Evolutionary conservation across 441 rosid genomes (phyloP), one percentile per base, ranked within the genome.

Genomic region (Hypseocharis bilobata): DNA sequence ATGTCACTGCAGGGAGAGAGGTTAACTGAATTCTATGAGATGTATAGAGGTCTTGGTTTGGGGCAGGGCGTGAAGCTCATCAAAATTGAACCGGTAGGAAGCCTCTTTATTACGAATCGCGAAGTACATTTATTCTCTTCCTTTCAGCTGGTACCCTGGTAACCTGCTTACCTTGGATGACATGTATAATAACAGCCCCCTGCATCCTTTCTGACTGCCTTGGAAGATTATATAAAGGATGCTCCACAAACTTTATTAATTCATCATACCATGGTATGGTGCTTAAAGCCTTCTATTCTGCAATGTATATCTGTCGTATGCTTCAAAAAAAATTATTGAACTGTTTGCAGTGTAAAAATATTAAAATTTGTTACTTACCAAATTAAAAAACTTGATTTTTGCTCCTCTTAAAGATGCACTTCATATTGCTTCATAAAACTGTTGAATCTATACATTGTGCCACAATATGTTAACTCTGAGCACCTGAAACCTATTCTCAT

Each of bases 221-320:
- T 85, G 89, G 89, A 83, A 74, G 83, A 78, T 25, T 74, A 83
- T 13, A 76, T 78, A 7, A 67, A 68, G 45, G 78, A 78, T 5
- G 75, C 83, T 44, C 81, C 87, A 10, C 64, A 58, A 40, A 28
- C 45, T 49, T 27, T 65, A 26, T 17, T 51, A 19, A 58, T 25
- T 67, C 68, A 59, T 17, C n/a, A 63, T 63, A 49, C 56, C 64
- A 63, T 64, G 29, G 79, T 60, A 72, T 68, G 73, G 66, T 45
- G 60, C 23, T 40, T 47, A 30, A 5, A 52, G 11, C 20, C 62
- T 19, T 52, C 57, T 57, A 3, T 40, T 65, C 8, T 25, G 17
- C 1, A n/a, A 3, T 14, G 57, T 19, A 10, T 51, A 51, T 54
- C 60, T 55, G 28, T 51, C 22, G 2, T 51, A 22, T 23, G 57